Base-by-base conservation (phyloP, 495 filamentous ascomycete species). In the Penicillium salamii region DNA sequence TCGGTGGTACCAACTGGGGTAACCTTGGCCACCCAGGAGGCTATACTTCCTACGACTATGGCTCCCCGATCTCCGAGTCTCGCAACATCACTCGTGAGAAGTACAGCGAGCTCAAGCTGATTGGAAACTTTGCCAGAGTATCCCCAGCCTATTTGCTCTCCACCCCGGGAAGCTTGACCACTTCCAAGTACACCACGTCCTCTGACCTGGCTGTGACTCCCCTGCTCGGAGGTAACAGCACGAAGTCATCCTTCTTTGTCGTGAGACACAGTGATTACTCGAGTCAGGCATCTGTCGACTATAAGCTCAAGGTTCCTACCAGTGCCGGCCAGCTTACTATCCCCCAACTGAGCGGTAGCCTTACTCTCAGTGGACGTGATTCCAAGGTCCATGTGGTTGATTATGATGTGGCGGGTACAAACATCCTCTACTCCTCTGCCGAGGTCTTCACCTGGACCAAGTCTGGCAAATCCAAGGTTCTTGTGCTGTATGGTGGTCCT, bases 1-100 rank as follows among this genome's bases (percentile, higher is more conserved):
- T 74, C 36, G 87, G 87, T 28, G 87, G 85, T n/a, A 88, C 87
- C 2, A 93, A 92, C 63, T 92, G 88, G 89, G 89, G 88, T 11
- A 91, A 91, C 55, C 63, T 91, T 23, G 87, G 87, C 1, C 77
- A 87, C 53, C 78, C 85, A 3, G 82, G 80, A 13, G 84, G 84
- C 12, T 90, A 89, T 57, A 88, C 87, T 2, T 85, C 79, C 2
- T 90, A 90, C 55, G 84, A 90, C 54, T 90, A 88, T 54, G 83
- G 78, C 31, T 79, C 84, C 26, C 71, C 74, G 3, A 87, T 92
- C 28, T 73, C 75, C 3, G 89, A 93, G 62, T 80, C 84, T 36
- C 78, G 85, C 7, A 77, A 75, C 9, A 63, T 91, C 21, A 68
- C 69, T 12, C 75, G 89, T 20, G 85, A 89, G 54, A 92, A 92